A percentile compares a stretch with the other conserved stretches of the same genome.
phyloP scores from a whole-genome alignment of 257 asterid species.

The Anisodus tanguticus region DNA sequence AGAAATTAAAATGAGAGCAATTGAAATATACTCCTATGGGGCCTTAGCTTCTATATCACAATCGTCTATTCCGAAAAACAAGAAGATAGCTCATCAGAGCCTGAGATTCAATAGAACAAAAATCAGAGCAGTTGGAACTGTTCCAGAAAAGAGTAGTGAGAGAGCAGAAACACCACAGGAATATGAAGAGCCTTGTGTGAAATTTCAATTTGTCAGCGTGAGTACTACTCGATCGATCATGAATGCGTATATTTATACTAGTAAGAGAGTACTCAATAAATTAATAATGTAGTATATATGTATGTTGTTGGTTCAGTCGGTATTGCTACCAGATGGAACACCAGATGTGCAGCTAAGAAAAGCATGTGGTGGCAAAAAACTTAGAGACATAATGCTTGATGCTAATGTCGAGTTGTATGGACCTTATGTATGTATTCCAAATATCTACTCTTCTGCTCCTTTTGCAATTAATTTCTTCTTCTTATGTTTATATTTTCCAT shows the following conservation, averaged over 20 bases:
- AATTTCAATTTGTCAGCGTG: constrained; percentile 39
- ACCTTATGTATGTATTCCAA: constrained; percentile 65
- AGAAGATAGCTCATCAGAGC: not conserved
- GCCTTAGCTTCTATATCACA: constrained; percentile 16
- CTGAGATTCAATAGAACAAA: not conserved
- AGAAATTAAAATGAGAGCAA: not conserved
- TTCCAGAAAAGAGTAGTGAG: not conserved
- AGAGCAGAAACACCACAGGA: not conserved
- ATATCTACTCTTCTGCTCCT: not conserved
- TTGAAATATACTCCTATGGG: constrained; percentile 3
- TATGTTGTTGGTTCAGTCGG: constrained; percentile 53
- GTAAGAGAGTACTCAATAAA: no score
- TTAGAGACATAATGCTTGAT: constrained; percentile 81
- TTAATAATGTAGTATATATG: no score
- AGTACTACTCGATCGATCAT: constrained; percentile 27
- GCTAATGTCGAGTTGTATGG: constrained; percentile 74
- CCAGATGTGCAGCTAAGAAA: constrained; percentile 69
- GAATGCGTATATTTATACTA: no score
- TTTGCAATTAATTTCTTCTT: not conserved
- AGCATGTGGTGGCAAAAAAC: constrained; percentile 75
- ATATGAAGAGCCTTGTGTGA: not conserved
- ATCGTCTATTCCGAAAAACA: not conserved
- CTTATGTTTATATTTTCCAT: not conserved
- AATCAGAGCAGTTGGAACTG: not conserved
- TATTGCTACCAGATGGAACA: constrained; percentile 56